A percentile compares a stretch with the other conserved stretches of the same genome.
These are phyloP conservation scores for Sporothrix brunneoviolacea DNA, from an alignment of 2,329 filamentous ascomycete species.

Conservation along the genomic window DNA sequence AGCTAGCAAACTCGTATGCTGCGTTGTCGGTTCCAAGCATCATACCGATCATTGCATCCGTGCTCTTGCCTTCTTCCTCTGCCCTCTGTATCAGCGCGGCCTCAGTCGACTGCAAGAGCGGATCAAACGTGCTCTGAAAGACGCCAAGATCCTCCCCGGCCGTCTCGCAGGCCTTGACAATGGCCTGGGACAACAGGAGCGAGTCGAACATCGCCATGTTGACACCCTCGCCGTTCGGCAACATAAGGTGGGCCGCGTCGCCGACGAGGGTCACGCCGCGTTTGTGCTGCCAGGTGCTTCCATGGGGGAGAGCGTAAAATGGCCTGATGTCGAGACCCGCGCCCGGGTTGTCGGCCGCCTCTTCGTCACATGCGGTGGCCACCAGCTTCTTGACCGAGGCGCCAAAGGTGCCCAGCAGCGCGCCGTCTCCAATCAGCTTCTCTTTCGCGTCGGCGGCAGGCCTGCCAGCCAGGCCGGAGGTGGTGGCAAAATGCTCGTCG, in stretches of 20 bases:
- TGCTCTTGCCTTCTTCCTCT: conserved; percentile 12
- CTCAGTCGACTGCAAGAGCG: conserved; percentile 22
- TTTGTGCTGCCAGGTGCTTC: conserved; percentile 33
- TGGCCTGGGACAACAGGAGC: conserved; percentile 32
- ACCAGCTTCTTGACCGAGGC: conserved; percentile 24
- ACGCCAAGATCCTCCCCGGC: too few species aligned
- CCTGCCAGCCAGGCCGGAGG: conserved; percentile 13
- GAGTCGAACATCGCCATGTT: conserved; percentile 47
- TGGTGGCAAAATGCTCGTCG: conserved; percentile 19
- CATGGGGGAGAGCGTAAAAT: conserved; percentile 36
- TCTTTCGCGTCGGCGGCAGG: conserved; percentile 16
- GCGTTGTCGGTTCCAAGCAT: conserved; percentile 16
- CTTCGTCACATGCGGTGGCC: conserved; percentile 23
- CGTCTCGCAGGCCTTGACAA: conserved; percentile 21
- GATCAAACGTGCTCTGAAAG: too few species aligned
- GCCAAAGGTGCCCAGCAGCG: conserved; percentile 20
- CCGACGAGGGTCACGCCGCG: conserved; percentile 44
- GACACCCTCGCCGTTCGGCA: conserved; percentile 46
- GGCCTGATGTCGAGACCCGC: conserved; percentile 20
- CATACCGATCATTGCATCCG: conserved; percentile 9
- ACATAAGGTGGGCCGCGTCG: conserved; percentile 49
- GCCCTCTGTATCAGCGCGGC: conserved; percentile 16
- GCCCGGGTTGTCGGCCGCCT: conserved; percentile 15
- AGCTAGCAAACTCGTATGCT: not conserved
- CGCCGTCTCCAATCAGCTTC: conserved; percentile 19